phyloP scores from a whole-genome alignment of 176 grass and related monocot genomes.

The Canna indica region DNA sequence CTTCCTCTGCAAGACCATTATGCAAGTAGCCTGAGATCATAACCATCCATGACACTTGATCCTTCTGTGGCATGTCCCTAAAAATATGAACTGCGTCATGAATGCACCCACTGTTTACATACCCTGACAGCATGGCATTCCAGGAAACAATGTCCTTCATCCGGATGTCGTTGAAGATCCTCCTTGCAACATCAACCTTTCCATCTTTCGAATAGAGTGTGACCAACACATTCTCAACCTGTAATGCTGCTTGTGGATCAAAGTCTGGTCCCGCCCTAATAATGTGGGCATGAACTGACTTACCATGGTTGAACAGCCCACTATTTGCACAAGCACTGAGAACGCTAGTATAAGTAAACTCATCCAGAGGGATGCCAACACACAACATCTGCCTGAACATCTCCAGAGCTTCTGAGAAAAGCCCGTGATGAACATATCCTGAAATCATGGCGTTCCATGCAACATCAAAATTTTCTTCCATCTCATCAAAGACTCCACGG shows the following conservation, averaged over 20 bases:
- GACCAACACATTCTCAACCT: constrained; percentile 63
- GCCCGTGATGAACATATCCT: constrained; percentile 62
- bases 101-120: constrained; percentile 43
- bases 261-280: constrained; percentile 46
- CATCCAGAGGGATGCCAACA: constrained; percentile 42
- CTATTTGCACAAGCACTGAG: constrained; percentile 64
- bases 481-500: constrained; percentile 44
- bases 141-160: constrained; percentile 74
- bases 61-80: constrained; percentile 56
- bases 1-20: constrained; percentile 55
- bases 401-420: constrained; percentile 43
- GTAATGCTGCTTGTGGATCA: constrained; percentile 44
- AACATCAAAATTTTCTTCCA: constrained; percentile 55
- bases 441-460: constrained; percentile 97
- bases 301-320: constrained; percentile 50
- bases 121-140: constrained; percentile 78
- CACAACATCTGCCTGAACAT: constrained; percentile 74
- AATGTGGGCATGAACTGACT: constrained; percentile 67
- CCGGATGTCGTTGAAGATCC: constrained; percentile 48
- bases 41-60: constrained; percentile 82
- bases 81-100: constrained; percentile 51
- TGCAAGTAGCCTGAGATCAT: constrained; percentile 81
- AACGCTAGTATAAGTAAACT: constrained; percentile 85
- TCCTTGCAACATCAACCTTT: constrained; percentile 38
- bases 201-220: constrained; percentile 63